A percentile compares a stretch with the other conserved stretches of the same genome.
Conservation (phyloP, 495 filamentous ascomycete genomes). For the Talaromyces borbonicus region DNA sequence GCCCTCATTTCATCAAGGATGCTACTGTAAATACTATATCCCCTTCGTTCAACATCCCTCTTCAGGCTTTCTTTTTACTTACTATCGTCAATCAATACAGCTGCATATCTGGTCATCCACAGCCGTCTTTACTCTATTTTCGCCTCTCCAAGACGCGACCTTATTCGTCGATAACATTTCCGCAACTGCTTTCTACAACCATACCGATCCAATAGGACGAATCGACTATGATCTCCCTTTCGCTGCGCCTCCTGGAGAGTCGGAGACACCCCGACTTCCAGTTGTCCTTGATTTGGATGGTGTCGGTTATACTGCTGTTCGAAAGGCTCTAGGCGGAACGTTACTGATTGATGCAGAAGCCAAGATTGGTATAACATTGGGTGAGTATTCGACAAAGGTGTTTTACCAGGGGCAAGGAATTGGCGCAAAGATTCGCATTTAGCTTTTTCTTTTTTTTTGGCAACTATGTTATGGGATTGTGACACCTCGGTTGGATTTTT, state of each 20-base stretch:
- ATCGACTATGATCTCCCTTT: conserved; percentile 70
- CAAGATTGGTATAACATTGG: conserved; percentile 56
- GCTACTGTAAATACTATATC: conserved; percentile 58
- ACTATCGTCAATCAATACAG: conserved; percentile 22
- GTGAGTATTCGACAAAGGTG: conserved; percentile 59
- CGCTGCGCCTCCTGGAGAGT: conserved; percentile 63
- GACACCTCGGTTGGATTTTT: too few relatives aligned
- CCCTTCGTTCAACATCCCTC: conserved; percentile 12
- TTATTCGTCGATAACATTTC: conserved; percentile 69
- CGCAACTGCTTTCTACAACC: conserved; percentile 76
- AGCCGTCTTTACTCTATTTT: conserved; percentile 73
- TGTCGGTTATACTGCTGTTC: conserved; percentile 73
- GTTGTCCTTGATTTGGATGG: conserved; percentile 67
- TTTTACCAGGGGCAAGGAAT: conserved; percentile 66
- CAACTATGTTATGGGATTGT: too few relatives aligned
- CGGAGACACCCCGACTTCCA: conserved; percentile 63
- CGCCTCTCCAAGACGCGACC: conserved; percentile 60
- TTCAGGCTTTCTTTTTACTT: neutral
- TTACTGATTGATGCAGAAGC: conserved; percentile 74
- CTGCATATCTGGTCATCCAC: conserved; percentile 79
- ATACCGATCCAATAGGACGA: conserved; percentile 62
- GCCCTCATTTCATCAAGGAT: conserved; percentile 64
- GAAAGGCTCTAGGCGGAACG: conserved; percentile 71
- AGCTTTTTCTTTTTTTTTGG: too few relatives aligned
- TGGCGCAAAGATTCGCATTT: conserved; percentile 60